Evolutionary conservation across 345 rosid genomes (phyloP), one percentile per base, ranked within the genome.

Genomic region (Clausena lansium): DNA sequence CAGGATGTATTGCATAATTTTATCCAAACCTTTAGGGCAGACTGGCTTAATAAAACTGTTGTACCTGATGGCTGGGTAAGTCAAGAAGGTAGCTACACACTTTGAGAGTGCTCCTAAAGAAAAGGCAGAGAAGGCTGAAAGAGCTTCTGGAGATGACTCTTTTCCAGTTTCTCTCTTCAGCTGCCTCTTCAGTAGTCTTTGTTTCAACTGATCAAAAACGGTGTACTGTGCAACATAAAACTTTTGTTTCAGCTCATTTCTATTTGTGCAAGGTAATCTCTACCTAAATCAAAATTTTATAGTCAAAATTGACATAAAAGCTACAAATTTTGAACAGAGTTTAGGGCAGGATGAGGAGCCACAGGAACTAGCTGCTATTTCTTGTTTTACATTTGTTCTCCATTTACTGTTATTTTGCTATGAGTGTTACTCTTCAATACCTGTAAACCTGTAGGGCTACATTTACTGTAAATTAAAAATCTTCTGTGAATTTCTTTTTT

Each of bases 61-160:
- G 32, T 81, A 93, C 98, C 98, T 92, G 86, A 95, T 95, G 32
- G 98, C 98, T 15, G 99, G 99, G 81, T 94, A 95, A 54, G 99
- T 95, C 81, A 90, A 45, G 71, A 84, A 70, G 17, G 98, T 95
- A 15, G 99, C 98, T 61, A 88, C 79, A 76, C 97, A 90, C 86
- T 95, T 95, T 2, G 98, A 92, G 80, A 90, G 82, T 1, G 99
- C 98, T 68, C 98, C 99, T 54, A 95, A 80, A 63, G 91, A 68
- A 70, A 96, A 96, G 17, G 99, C 99, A 7, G 92, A 85, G 74
- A 91, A 86, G 7, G 99, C 98, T 70, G 97, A 91, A 65, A 96
- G 92, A 17, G 89, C 84, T 80, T 73, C 83, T 1, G 90, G 89
- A 14, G 96, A 86, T 36, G 91, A 79, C 55, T 71, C 82, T 4